phyloP scores from a whole-genome alignment of 345 rosid genomes.

The Salix suchowensis region DNA sequence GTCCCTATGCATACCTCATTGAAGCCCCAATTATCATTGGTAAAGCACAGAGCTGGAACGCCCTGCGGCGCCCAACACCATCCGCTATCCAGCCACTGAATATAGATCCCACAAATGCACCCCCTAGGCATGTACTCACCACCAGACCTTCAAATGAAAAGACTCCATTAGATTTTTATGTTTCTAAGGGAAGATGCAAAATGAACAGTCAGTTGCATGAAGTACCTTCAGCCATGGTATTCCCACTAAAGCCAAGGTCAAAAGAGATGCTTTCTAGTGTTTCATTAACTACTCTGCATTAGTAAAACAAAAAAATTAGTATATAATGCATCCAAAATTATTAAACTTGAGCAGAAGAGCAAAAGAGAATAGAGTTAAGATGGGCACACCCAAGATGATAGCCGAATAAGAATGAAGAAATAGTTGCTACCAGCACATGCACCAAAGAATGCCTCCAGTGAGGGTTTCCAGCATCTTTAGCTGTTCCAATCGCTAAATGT shows the following conservation, averaged over 20 bases:
- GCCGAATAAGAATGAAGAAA: slow-evolving; percentile 76
- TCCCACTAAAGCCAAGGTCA: slow-evolving; percentile 84
- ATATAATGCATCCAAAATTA: not conserved
- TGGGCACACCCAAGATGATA: slow-evolving; percentile 79
- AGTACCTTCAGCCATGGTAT: slow-evolving; percentile 82
- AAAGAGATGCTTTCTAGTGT: slow-evolving; percentile 81
- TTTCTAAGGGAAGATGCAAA: slow-evolving; percentile 4
- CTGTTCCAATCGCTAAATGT: slow-evolving; percentile 43
- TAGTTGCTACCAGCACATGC: slow-evolving; percentile 68
- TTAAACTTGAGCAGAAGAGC: slow-evolving; percentile 1
- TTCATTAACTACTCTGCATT: slow-evolving; percentile 84
- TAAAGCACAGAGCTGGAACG: slow-evolving; percentile 82
- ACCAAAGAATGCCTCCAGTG: slow-evolving; percentile 77
- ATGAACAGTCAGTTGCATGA: not conserved
- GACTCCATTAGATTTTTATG: slow-evolving; percentile 15
- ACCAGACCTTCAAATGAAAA: slow-evolving; percentile 64
- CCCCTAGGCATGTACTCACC: slow-evolving; percentile 90
- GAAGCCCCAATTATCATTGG: slow-evolving; percentile 86
- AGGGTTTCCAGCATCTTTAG: slow-evolving; percentile 63
- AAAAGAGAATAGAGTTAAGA: not conserved
- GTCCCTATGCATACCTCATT: slow-evolving; percentile 50
- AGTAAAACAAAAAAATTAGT: slow-evolving; percentile 7
- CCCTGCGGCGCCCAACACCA: slow-evolving; percentile 87
- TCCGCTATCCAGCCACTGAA: slow-evolving; percentile 88
- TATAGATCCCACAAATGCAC: slow-evolving; percentile 81